These are phyloP conservation scores for Leccinum huronense DNA, from an alignment of 1,284 basidiomycete genomes.

Conservation along the genomic window DNA sequence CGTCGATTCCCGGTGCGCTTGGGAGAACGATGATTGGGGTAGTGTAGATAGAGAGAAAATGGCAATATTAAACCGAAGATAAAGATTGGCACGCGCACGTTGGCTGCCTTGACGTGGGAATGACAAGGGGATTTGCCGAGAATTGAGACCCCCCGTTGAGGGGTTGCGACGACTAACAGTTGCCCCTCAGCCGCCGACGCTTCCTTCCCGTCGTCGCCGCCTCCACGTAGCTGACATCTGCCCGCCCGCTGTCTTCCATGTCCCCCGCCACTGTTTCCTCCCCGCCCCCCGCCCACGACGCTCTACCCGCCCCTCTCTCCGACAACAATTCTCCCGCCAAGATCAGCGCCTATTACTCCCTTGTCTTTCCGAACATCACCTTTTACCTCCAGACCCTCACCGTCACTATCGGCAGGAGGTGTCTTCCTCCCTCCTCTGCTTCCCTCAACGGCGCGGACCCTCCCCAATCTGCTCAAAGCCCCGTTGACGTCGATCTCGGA, in stretches of 20 bases:
- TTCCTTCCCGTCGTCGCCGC: slow-evolving; percentile 8
- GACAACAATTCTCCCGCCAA: slow-evolving; percentile 48
- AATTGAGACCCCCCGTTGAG: slow-evolving; percentile 13
- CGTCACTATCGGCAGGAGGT: slow-evolving; percentile 76
- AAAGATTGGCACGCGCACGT: slow-evolving; percentile 20
- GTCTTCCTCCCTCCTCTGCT: slow-evolving; percentile 55
- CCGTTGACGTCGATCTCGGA: slow-evolving; percentile 95
- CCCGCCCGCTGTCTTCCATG: slow-evolving; percentile 24
- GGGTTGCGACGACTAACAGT: slow-evolving; percentile 3
- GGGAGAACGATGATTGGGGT: slow-evolving; percentile 40
- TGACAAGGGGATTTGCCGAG: slow-evolving; percentile 17
- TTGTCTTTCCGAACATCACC: slow-evolving; percentile 89
- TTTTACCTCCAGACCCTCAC: slow-evolving; percentile 84
- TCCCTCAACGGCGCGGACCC: slow-evolving; percentile 52
- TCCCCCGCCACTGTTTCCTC: slow-evolving; percentile 18
- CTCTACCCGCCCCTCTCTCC: slow-evolving; percentile 30
- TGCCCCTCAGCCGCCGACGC: slow-evolving; percentile 9
- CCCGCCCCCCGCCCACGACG: slow-evolving; percentile 7
- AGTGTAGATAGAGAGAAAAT: background rate
- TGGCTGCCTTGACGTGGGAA: slow-evolving; percentile 17
- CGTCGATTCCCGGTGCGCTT: slow-evolving; percentile 73
- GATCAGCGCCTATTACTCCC: slow-evolving; percentile 91
- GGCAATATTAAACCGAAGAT: background rate
- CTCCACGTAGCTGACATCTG: slow-evolving; percentile 13
- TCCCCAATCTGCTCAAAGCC: slow-evolving; percentile 24